phyloP scores from a whole-genome alignment of 2,329 filamentous ascomycete species.

The Penicillium expansum region DNA sequence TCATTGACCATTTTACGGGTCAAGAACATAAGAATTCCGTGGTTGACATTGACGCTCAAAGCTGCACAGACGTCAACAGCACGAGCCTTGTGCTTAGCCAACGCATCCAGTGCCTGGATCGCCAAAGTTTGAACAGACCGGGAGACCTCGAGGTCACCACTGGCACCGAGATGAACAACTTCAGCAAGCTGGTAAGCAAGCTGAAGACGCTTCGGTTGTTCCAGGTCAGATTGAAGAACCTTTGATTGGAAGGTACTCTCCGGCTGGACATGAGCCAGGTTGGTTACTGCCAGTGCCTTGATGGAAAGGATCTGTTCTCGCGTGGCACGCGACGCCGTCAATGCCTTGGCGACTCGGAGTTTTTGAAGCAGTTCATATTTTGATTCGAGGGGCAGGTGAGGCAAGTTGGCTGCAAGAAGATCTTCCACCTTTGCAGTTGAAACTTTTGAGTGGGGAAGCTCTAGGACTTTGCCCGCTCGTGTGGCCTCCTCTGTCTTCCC shows the following conservation, averaged over 20 bases:
- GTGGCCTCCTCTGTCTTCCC: slow-evolving; percentile 37
- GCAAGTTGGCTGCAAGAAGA: slow-evolving; percentile 44
- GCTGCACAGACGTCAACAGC: slow-evolving; percentile 80
- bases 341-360: slow-evolving; percentile 76
- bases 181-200: slow-evolving; percentile 90
- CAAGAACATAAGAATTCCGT: slow-evolving; percentile 90
- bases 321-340: slow-evolving; percentile 63
- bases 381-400: slow-evolving; percentile 67
- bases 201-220: slow-evolving; percentile 85
- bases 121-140: slow-evolving; percentile 78
- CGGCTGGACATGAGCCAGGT: slow-evolving; percentile 82
- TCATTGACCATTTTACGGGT: slow-evolving; percentile 86
- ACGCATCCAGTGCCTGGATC: slow-evolving; percentile 76
- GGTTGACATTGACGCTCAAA: slow-evolving; percentile 93
- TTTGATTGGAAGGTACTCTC: slow-evolving; percentile 83
- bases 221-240: slow-evolving; percentile 79
- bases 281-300: slow-evolving; percentile 81
- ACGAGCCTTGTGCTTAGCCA: slow-evolving; percentile 74
- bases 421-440: slow-evolving; percentile 38
- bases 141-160: slow-evolving; percentile 66
- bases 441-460: slow-evolving; percentile 57
- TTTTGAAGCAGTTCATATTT: slow-evolving; percentile 85
- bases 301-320: slow-evolving; percentile 76
- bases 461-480: slow-evolving; percentile 55
- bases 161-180: slow-evolving; percentile 77